These are phyloP conservation scores for Aureobasidium zeae DNA, from an alignment of 2,329 filamentous ascomycete species.

Conservation along the genomic window DNA sequence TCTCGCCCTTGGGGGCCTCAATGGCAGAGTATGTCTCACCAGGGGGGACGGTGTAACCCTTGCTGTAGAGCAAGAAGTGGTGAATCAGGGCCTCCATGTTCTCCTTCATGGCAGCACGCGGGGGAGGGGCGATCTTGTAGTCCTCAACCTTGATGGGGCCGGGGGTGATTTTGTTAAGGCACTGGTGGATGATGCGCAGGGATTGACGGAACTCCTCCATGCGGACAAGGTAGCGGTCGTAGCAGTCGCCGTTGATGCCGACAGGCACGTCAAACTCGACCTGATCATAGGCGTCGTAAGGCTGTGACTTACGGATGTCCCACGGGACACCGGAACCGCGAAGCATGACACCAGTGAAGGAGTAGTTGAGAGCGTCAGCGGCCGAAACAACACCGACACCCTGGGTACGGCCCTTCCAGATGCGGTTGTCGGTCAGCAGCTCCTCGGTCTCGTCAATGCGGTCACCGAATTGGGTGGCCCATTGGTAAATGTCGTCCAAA, in stretches of 20 bases:
- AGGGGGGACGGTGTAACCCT: slow-evolving; percentile 93
- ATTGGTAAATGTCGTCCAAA: slow-evolving; percentile 98
- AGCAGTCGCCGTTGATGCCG: slow-evolving; percentile 94
- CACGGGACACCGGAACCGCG: slow-evolving; percentile 91
- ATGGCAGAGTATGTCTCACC: slow-evolving; percentile 98
- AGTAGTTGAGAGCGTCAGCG: slow-evolving; percentile 90
- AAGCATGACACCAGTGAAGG: slow-evolving; percentile 95
- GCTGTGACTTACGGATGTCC: slow-evolving; percentile 93
- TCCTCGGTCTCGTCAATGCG: slow-evolving; percentile 98
- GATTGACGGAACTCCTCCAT: slow-evolving; percentile 99
- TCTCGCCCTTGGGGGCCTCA: slow-evolving; percentile 99
- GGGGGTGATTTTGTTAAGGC: slow-evolving; percentile 95
- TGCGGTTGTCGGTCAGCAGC: slow-evolving; percentile 96
- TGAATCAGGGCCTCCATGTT: slow-evolving; percentile 99
- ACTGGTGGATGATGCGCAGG: slow-evolving; percentile 96
- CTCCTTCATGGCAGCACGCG: slow-evolving; percentile 98
- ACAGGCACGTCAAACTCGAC: slow-evolving; percentile 98
- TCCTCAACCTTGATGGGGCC: slow-evolving; percentile 94
- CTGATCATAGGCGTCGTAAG: slow-evolving; percentile 95
- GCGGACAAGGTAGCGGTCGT: slow-evolving; percentile 95
- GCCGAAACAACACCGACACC: slow-evolving; percentile 87
- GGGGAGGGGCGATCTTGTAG: slow-evolving; percentile 95
- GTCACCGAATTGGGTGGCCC: slow-evolving; percentile 97
- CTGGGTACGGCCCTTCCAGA: slow-evolving; percentile 92
- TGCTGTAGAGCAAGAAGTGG: slow-evolving; percentile 97